Conservation (phyloP, 2,329 filamentous ascomycete species). For the Thelonectria rubi region DNA sequence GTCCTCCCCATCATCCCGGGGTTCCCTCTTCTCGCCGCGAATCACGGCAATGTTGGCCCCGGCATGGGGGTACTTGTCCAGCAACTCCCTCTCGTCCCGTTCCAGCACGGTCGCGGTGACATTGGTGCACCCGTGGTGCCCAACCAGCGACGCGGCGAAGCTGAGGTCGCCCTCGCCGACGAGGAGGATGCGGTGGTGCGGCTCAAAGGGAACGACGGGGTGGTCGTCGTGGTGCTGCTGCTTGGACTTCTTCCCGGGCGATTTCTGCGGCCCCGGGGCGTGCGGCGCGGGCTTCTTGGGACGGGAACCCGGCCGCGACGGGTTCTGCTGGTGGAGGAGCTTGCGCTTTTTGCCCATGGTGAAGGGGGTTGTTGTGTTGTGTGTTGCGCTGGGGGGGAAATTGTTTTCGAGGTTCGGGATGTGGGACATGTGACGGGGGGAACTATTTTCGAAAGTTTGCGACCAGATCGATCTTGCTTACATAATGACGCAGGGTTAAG, state of each 20-base stretch:
- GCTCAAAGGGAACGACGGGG: conserved; percentile 73
- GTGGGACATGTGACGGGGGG: conserved; percentile 2
- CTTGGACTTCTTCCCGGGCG: conserved; percentile 36
- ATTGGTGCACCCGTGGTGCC: conserved; percentile 71
- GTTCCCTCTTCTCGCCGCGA: conserved; percentile 35
- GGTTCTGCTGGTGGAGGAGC: conserved; percentile 43
- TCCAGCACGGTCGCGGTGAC: conserved; percentile 78
- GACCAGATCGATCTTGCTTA: conserved; percentile 6
- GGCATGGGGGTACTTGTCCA: conserved; percentile 79
- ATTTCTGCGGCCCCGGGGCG: conserved; percentile 33
- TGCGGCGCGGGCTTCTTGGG: conserved; percentile 35
- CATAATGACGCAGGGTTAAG: not conserved
- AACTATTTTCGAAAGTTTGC: not conserved
- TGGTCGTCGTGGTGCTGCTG: conserved; percentile 45
- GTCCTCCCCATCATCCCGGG: conserved; percentile 26
- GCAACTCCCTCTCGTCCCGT: conserved; percentile 62
- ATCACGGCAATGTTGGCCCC: conserved; percentile 66
- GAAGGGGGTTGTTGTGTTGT: conserved; percentile 36
- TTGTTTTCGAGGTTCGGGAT: conserved; percentile 5
- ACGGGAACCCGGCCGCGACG: conserved; percentile 19
- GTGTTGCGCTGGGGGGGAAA: not conserved
- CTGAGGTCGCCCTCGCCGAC: conserved; percentile 85
- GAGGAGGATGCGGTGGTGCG: conserved; percentile 75
- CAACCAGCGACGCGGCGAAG: conserved; percentile 73
- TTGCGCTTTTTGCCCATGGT: conserved; percentile 56